These are phyloP conservation scores for Choiromyces venosus DNA, from an alignment of 495 filamentous ascomycete species.

Conservation along the genomic window DNA sequence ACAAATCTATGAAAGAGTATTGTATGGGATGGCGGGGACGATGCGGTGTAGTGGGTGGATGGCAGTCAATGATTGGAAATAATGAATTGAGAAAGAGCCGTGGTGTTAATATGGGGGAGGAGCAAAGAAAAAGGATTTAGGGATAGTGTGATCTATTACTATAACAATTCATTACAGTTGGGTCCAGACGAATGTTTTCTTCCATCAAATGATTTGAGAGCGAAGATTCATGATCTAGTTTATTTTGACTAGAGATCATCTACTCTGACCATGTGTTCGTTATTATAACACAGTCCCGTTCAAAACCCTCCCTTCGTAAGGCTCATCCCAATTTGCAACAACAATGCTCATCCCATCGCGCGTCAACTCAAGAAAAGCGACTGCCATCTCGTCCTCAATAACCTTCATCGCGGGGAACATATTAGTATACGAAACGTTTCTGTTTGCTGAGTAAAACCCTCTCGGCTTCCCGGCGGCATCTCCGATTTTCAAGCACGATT, in stretches of 20 bases:
- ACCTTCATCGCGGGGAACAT: slow-evolving; percentile 24
- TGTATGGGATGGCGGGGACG: too few species aligned
- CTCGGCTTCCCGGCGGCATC: slow-evolving; percentile 3
- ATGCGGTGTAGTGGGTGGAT: too few species aligned
- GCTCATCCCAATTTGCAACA: slow-evolving; percentile 26
- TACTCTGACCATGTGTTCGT: background rate
- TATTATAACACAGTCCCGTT: background rate
- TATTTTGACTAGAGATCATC: background rate
- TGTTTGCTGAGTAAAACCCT: slow-evolving; percentile 24
- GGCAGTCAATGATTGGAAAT: too few species aligned
- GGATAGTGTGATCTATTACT: background rate
- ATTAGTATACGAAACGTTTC: slow-evolving; percentile 26
- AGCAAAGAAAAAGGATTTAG: background rate
- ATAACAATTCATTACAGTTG: background rate
- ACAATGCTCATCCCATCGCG: slow-evolving; percentile 24
- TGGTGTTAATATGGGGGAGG: background rate
- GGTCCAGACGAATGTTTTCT: background rate
- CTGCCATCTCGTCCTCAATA: slow-evolving; percentile 21
- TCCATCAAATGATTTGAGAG: background rate
- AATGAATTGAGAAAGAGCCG: background rate
- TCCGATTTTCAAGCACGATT: slow-evolving; percentile 14
- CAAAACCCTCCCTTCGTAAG: slow-evolving; percentile 12
- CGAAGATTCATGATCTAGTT: background rate
- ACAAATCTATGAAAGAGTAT: background rate
- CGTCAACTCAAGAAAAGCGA: slow-evolving; percentile 25